A percentile compares a stretch with the other conserved stretches of the same genome.
Evolutionary conservation across 2,329 filamentous ascomycete species (phyloP).

Genomic region (Pseudogymnoascus sp.): DNA sequence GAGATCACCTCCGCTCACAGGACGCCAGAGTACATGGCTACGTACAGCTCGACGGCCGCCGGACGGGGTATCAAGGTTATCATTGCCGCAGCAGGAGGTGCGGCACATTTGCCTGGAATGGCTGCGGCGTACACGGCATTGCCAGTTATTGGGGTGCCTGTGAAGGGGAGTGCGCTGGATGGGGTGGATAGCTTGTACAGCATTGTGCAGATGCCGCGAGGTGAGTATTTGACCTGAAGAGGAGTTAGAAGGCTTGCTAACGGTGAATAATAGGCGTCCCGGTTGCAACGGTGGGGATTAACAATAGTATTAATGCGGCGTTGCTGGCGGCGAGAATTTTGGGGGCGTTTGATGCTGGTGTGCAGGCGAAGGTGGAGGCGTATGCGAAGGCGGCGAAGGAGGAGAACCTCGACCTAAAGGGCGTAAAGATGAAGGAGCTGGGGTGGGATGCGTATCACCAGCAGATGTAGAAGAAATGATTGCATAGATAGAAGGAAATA

Average conservation of each 20-base stretch:
- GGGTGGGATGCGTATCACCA: constrained; percentile 45
- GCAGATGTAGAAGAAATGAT: not conserved
- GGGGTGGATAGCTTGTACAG: constrained; percentile 63
- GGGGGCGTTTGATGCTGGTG: constrained; percentile 46
- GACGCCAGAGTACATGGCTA: constrained; percentile 61
- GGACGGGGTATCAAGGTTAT: constrained; percentile 61
- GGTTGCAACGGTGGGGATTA: constrained; percentile 68
- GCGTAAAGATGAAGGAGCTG: constrained; percentile 44
- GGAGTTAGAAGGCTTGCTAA: constrained; percentile 34
- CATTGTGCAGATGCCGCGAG: constrained; percentile 69
- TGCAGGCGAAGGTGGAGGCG: constrained; percentile 48
- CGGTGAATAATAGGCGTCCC: constrained; percentile 50
- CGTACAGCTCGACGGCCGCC: constrained; percentile 55
- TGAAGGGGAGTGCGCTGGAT: constrained; percentile 65
- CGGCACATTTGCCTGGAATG: constrained; percentile 70
- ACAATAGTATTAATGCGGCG: constrained; percentile 71
- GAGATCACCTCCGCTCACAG: constrained; percentile 75
- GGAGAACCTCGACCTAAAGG: constrained; percentile 58
- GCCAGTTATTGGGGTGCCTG: constrained; percentile 69
- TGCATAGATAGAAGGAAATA: not conserved
- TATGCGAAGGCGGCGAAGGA: constrained; percentile 51
- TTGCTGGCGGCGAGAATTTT: constrained; percentile 63
- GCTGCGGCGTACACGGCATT: constrained; percentile 60
- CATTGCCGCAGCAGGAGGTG: constrained; percentile 68
- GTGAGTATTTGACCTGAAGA: constrained; percentile 32